phyloP scores from a whole-genome alignment of 2,329 filamentous ascomycete species.

The Nemania sp. region DNA sequence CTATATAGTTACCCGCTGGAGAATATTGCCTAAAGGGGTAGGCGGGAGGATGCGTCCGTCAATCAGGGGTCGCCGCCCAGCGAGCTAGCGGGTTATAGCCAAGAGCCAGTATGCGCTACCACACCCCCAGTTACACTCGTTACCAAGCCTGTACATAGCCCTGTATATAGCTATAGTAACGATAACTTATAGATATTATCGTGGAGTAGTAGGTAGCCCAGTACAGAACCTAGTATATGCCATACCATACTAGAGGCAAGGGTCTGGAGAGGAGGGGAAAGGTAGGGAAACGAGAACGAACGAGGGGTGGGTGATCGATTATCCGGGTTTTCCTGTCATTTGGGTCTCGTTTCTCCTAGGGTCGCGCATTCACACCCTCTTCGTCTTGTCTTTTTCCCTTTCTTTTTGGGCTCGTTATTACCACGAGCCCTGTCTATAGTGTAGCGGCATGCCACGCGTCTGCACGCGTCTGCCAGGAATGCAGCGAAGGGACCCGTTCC shows the following conservation, averaged over 20 bases:
- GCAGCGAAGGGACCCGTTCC: conserved; percentile 28
- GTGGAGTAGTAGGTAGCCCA: conserved; percentile 20
- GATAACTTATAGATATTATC: conserved; percentile 16
- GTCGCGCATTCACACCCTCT: neutral
- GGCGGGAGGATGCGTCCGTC: conserved; percentile 32
- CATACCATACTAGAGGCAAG: neutral
- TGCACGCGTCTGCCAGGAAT: conserved; percentile 41
- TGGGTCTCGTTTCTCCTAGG: conserved; percentile 9
- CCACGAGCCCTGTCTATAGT: conserved; percentile 16
- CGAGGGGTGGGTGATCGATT: conserved; percentile 20
- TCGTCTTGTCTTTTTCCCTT: neutral
- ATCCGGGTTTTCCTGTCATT: conserved; percentile 27
- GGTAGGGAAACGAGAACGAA: neutral
- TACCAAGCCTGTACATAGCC: too few relatives aligned
- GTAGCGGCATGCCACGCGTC: conserved; percentile 35
- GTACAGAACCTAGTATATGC: too few relatives aligned
- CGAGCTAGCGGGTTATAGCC: conserved; percentile 16
- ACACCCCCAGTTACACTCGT: neutral
- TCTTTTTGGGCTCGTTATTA: conserved; percentile 4
- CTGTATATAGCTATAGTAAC: conserved; percentile 12
- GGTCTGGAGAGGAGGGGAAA: neutral
- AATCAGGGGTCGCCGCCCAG: conserved; percentile 20
- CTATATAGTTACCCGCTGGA: conserved; percentile 2
- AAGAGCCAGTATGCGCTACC: conserved; percentile 16
- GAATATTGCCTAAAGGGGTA: conserved; percentile 31